Evolutionary conservation across 1,284 basidiomycete genomes (phyloP).

Genomic region (Spongiforma sp.): DNA sequence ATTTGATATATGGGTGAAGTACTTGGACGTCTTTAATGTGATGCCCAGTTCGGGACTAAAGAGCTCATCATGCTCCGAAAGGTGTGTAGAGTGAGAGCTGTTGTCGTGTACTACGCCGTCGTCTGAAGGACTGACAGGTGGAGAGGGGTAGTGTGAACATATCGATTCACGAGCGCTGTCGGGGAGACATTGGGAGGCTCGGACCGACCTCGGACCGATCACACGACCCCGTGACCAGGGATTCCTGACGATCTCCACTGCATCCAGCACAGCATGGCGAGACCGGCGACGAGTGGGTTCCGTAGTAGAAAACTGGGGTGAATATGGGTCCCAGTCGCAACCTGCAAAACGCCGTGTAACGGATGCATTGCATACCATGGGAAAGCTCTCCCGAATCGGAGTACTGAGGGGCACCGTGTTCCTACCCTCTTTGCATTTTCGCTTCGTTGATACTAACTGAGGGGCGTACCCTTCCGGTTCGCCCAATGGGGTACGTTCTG

Average conservation of each 20-base stretch:
- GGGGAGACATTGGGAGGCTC: not conserved
- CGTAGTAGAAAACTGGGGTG: not conserved
- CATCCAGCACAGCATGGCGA: constrained; percentile 15
- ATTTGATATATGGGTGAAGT: constrained; percentile 14
- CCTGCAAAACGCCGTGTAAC: not conserved
- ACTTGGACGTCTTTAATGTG: constrained; percentile 24
- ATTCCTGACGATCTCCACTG: constrained; percentile 19
- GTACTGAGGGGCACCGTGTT: no score
- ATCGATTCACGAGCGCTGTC: not conserved
- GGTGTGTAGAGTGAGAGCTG: not conserved
- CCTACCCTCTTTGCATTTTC: no score
- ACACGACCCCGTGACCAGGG: not conserved
- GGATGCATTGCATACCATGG: not conserved
- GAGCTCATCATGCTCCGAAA: not conserved
- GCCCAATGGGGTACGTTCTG: no score
- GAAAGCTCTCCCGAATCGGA: no score
- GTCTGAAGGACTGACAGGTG: constrained; percentile 4
- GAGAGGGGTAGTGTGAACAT: constrained; percentile 12
- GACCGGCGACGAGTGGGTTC: not conserved
- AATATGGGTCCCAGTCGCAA: not conserved
- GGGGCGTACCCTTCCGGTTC: no score
- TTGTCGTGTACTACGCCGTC: not conserved
- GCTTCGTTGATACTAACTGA: no score
- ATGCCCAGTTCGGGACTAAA: not conserved
- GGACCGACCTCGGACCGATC: not conserved